Conservation (phyloP, 306 rosid species). For the Begonia peltatifolia region DNA sequence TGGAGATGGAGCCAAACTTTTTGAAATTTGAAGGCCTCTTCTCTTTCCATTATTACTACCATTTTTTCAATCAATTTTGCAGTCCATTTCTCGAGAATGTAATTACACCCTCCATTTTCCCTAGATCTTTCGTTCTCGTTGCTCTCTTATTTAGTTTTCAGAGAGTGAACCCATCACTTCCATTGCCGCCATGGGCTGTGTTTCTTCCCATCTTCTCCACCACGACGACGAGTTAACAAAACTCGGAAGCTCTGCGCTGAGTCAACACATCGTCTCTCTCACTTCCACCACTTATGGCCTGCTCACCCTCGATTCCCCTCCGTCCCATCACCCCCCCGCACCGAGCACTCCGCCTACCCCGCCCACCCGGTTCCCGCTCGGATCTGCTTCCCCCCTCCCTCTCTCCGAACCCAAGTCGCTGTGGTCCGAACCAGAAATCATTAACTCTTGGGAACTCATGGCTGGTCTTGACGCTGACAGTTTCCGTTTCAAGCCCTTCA, state of each 20-base stretch:
- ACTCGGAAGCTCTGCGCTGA: constrained; percentile 48
- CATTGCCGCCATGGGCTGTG: constrained; percentile 51
- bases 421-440: constrained; percentile 41
- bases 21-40: background rate
- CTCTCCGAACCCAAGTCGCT: constrained; percentile 17
- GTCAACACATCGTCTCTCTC: constrained; percentile 90
- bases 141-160: background rate
- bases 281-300: constrained; percentile 93
- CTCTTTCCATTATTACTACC: background rate
- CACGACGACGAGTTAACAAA: constrained; percentile 65
- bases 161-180: background rate
- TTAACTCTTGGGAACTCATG: constrained; percentile 97
- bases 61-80: background rate
- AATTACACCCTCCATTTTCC: background rate
- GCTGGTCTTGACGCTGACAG: constrained; percentile 77
- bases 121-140: background rate
- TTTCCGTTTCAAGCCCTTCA: constrained; percentile 39
- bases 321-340: constrained; percentile 5
- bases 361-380: constrained; percentile 33
- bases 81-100: background rate
- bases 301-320: constrained; percentile 64
- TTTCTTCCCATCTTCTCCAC: constrained; percentile 58
- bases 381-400: constrained; percentile 24
- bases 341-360: constrained; percentile 21
- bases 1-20: background rate